These are phyloP conservation scores for Debaryomyces sp. DNA, from an alignment of 1,139 yeast species.

Conservation along the genomic window DNA sequence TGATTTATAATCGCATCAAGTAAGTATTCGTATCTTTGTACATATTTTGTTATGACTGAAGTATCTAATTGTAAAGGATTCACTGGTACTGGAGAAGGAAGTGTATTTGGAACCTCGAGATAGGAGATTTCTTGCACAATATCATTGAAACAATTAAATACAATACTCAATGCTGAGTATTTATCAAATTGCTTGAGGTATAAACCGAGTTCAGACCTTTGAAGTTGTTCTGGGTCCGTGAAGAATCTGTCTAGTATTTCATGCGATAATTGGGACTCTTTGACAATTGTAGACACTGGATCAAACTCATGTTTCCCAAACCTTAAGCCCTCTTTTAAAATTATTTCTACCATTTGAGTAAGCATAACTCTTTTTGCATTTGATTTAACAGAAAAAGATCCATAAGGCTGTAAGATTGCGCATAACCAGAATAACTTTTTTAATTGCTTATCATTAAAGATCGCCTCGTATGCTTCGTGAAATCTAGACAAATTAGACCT, in stretches of 20 bases:
- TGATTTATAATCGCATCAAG: constrained; percentile 25
- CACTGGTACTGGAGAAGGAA: constrained; percentile 1
- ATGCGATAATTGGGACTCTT: constrained; percentile 17
- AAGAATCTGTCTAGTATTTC: constrained; percentile 20
- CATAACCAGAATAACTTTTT: constrained; percentile 51
- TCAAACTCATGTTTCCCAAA: constrained; percentile 62
- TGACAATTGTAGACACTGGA: constrained; percentile 44
- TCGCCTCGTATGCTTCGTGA: constrained; percentile 11
- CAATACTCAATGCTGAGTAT: constrained; percentile 49
- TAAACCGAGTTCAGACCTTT: constrained; percentile 64
- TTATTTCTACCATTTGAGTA: constrained; percentile 33
- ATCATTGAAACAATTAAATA: constrained; percentile 35
- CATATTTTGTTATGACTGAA: neutral
- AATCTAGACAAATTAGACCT: constrained; percentile 8
- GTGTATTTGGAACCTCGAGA: neutral
- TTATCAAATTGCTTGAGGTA: constrained; percentile 58
- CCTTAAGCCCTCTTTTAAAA: constrained; percentile 72
- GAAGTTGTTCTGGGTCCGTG: constrained; percentile 23
- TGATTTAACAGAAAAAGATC: constrained; percentile 33
- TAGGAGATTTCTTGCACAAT: constrained; percentile 14
- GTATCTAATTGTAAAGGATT: neutral
- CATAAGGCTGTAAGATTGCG: constrained; percentile 53
- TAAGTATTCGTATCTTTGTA: constrained; percentile 38
- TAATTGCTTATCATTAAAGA: constrained; percentile 20
- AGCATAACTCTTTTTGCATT: constrained; percentile 45